These are phyloP conservation scores for Phytophthora syringae DNA, from an alignment of 352 stramenopile genomes.

Conservation along the genomic window DNA sequence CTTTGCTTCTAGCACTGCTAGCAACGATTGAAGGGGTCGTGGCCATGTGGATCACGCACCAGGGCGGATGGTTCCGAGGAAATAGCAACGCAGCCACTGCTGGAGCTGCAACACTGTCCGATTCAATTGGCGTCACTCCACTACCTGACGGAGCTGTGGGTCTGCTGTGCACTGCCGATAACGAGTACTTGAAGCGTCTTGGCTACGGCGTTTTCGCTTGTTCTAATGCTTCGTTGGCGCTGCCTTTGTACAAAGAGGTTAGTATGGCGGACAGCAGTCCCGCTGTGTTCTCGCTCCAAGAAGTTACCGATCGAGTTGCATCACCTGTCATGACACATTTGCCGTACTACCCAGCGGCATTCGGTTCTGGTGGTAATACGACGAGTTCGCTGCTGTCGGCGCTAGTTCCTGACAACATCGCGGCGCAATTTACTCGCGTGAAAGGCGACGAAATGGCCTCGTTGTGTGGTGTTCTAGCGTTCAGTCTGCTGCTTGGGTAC, in stretches of 20 bases:
- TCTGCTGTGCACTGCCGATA: conserved; percentile 40
- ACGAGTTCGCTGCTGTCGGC: conserved; percentile 14
- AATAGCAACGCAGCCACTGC: not conserved
- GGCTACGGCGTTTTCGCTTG: conserved; percentile 42
- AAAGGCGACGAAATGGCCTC: conserved; percentile 12
- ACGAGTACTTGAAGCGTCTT: conserved; percentile 47
- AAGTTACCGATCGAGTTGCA: conserved; percentile 35
- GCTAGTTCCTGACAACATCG: conserved; percentile 19
- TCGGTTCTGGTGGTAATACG: conserved; percentile 16
- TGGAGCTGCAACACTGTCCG: conserved; percentile 14
- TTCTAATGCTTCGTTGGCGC: conserved; percentile 49
- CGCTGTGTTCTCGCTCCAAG: conserved; percentile 42
- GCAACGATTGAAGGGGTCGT: conserved; percentile 45
- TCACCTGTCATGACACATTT: not conserved
- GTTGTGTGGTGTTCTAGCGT: conserved; percentile 14
- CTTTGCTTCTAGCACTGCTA: conserved; percentile 41
- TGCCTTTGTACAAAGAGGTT: conserved; percentile 42
- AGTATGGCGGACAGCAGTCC: conserved; percentile 26
- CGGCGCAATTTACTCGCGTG: not conserved
- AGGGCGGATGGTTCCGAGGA: conserved; percentile 35
- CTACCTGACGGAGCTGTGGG: conserved; percentile 41
- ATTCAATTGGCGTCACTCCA: conserved; percentile 26
- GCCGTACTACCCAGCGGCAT: conserved; percentile 36
- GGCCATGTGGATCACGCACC: conserved; percentile 36
- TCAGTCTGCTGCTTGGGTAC: conserved; percentile 16